Percentiles rank a stretch among this genome's conserved stretches.
These are phyloP conservation scores for Lomentospora prolificans DNA, from an alignment of 2,329 filamentous ascomycete genomes.

Conservation along the genomic window DNA sequence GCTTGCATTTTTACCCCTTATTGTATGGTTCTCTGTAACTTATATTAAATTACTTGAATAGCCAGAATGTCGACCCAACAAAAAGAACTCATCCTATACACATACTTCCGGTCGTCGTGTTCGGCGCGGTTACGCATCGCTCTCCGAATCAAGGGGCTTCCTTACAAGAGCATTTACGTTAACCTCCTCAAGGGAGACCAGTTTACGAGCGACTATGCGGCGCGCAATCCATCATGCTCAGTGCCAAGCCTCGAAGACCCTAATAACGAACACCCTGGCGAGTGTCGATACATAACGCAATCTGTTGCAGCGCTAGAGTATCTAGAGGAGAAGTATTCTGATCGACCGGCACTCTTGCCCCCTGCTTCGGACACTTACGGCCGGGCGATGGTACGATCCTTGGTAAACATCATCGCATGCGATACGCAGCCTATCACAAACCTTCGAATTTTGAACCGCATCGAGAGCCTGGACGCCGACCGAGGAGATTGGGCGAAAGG, in stretches of 20 bases:
- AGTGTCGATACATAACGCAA: conserved; percentile 33
- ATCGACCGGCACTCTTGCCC: conserved; percentile 22
- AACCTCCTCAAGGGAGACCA: conserved; percentile 36
- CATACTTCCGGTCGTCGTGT: conserved; percentile 38
- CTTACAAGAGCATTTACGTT: conserved; percentile 28
- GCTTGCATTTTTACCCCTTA: no score
- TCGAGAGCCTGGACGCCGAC: conserved; percentile 26
- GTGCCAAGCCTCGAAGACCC: conserved; percentile 32
- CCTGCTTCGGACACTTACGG: conserved; percentile 22
- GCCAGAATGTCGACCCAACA: no score
- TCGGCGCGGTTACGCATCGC: conserved; percentile 40
- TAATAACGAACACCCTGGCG: no score
- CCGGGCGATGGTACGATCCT: conserved; percentile 31
- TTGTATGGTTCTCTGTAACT: no score
- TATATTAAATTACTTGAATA: no score
- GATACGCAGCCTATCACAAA: conserved; percentile 43
- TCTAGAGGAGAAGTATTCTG: conserved; percentile 32
- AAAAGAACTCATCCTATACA: no score
- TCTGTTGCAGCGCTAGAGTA: conserved; percentile 40
- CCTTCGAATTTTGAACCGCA: conserved; percentile 30
- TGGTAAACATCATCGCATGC: conserved; percentile 33
- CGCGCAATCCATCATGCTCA: conserved; percentile 31
- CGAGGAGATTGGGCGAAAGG: conserved; percentile 28
- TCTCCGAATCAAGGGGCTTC: conserved; percentile 31
- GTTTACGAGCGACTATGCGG: conserved; percentile 20